Base-by-base conservation (phyloP, 2,329 filamentous ascomycete genomes). In the Hypoxylon sp. region DNA sequence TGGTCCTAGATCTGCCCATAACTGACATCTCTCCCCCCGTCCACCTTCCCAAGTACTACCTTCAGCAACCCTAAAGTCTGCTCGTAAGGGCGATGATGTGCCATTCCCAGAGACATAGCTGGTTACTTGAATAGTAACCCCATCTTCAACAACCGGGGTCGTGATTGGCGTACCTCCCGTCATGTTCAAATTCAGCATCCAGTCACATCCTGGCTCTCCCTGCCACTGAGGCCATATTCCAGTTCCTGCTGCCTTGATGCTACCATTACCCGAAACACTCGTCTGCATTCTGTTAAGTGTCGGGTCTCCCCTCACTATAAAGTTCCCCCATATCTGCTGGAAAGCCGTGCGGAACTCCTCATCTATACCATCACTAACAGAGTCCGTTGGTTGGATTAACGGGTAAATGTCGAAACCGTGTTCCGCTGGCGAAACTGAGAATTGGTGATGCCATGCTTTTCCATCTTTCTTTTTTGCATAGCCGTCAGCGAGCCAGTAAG, bases 401-500 rank as follows among this genome's bases (percentile, higher is more conserved):
- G 77, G 79, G 0, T 47, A 37, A 3, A 81, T 27, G 61, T 84
- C 82, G 7, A 74, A 65, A 19, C 75, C 78, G 72, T 84, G 82
- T 6, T 62, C 71, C 1, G 78, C 78, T 9, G 78, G 78, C 0
- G 79, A 76, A 29, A 83, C 78, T 3, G 80, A 82, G 71, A 81
- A 85, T 68, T 86, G 84, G 69, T 85, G 85, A 43, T 81, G 82
- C 76, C 80, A 85, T 3, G 78, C 76, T 29, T 77, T 65, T 2
- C 76, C 74, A 12, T 60, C 71, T 8, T 66, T 47, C 21, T 63
- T 62, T 14, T 37, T 16, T 54, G 77, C 71, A 63, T 80, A 88
- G 2, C 83, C 84, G 34, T 82, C 78, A 1, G 82, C 81, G 59
- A 87, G 75, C 85, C 85, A 88, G 74, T 87, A 87, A 0, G 82